Conservation (phyloP, 495 filamentous ascomycete genomes). For the Diplogelasinospora grovesii region DNA sequence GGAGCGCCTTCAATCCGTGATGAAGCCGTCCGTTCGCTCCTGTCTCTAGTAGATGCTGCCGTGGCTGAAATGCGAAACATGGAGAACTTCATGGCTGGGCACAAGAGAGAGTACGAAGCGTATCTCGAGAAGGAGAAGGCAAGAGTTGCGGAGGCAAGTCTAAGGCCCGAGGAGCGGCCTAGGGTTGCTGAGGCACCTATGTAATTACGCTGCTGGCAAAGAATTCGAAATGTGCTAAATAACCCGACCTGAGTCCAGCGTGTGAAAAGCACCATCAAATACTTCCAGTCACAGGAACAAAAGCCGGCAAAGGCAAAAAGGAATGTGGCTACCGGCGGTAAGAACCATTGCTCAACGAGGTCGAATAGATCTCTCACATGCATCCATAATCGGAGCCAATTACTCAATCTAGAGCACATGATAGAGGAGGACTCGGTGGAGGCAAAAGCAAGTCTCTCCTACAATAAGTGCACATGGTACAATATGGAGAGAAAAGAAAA, state of each 20-base stretch:
- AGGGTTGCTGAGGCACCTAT: slow-evolving; percentile 3
- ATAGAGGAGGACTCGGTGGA: slow-evolving; percentile 54
- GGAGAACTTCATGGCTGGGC: slow-evolving; percentile 11
- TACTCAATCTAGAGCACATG: slow-evolving; percentile 51
- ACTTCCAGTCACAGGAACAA: too few species aligned
- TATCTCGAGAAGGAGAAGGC: slow-evolving; percentile 19
- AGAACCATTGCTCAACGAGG: slow-evolving; percentile 48
- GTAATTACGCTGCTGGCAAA: too few species aligned
- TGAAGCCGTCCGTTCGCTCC: slow-evolving; percentile 13
- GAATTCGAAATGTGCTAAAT: too few species aligned
- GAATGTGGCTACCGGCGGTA: slow-evolving; percentile 57
- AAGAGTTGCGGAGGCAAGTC: slow-evolving; percentile 13
- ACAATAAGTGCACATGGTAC: slow-evolving; percentile 80
- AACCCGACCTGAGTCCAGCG: too few species aligned
- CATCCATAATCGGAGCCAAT: slow-evolving; percentile 54
- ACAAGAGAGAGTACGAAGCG: slow-evolving; percentile 14
- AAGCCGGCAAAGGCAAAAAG: neutral
- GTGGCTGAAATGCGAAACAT: slow-evolving; percentile 14
- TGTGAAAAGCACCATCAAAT: too few species aligned
- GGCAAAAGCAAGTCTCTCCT: slow-evolving; percentile 49
- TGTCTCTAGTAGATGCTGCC: slow-evolving; percentile 14
- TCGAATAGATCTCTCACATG: slow-evolving; percentile 42
- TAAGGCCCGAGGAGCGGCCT: slow-evolving; percentile 18
- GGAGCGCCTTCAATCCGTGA: slow-evolving; percentile 13
- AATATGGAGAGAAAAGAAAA: slow-evolving; percentile 43